Evolutionary conservation across 2,329 filamentous ascomycete genomes (phyloP).

Genomic region (Pseudogymnoascus verrucosus): DNA sequence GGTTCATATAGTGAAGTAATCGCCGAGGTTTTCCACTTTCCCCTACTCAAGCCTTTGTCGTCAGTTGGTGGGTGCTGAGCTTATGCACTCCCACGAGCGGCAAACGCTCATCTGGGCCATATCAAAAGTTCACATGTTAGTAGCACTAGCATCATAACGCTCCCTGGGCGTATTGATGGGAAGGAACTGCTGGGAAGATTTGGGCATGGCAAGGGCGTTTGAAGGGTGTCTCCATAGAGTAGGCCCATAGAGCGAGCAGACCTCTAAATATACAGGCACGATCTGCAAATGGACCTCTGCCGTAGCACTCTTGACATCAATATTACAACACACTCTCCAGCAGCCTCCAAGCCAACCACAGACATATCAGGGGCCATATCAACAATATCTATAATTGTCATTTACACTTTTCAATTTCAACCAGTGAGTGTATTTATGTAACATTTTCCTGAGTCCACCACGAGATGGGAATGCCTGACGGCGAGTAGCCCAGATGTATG

Average conservation of each 20-base stretch:
- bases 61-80: neutral
- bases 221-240: neutral
- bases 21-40: neutral
- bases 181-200: conserved; percentile 28
- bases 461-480: neutral
- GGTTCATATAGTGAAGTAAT: neutral
- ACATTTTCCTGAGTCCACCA: conserved; percentile 6
- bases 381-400: neutral
- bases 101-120: neutral
- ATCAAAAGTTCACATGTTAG: conserved; percentile 13
- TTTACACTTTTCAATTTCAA: conserved; percentile 9
- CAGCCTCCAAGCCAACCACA: neutral
- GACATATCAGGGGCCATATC: neutral
- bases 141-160: conserved; percentile 23
- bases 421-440: conserved; percentile 7
- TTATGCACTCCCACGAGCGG: neutral
- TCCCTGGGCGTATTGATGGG: conserved; percentile 22
- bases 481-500: conserved; percentile 3
- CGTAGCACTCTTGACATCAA: neutral
- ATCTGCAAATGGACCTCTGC: neutral
- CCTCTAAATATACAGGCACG: neutral
- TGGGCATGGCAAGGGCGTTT: conserved; percentile 25
- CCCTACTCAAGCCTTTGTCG: neutral
- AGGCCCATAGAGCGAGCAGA: too few species aligned
- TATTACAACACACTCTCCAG: neutral